These are phyloP conservation scores for Sequoiadendron giganteum DNA, from an alignment of 75 land plant genomes.

Conservation along the genomic window DNA sequence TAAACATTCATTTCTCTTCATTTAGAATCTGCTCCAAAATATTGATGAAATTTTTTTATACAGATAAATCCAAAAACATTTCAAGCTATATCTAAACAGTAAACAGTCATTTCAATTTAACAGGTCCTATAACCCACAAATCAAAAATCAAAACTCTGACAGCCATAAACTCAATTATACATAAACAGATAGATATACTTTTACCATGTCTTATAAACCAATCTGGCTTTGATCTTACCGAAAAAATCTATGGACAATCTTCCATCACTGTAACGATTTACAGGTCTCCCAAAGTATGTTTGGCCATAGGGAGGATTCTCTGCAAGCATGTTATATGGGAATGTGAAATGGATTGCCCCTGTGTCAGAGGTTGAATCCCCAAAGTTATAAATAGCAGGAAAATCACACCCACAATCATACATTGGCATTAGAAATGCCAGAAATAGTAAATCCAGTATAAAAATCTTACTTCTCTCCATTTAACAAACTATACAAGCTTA, in stretches of 20 bases:
- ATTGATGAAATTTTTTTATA: too few relatives aligned
- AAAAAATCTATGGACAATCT: slow-evolving; percentile 20
- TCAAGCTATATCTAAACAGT: too few relatives aligned
- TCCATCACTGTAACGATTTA: slow-evolving; percentile 26
- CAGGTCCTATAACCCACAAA: not conserved
- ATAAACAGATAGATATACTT: not conserved
- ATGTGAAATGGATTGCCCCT: slow-evolving; percentile 20
- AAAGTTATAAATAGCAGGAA: slow-evolving; percentile 30
- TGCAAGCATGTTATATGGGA: slow-evolving; percentile 12
- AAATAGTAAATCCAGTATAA: not conserved
- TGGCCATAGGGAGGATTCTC: slow-evolving; percentile 28
- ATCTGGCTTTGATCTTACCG: not conserved
- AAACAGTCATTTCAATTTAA: not conserved
- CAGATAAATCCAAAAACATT: too few relatives aligned
- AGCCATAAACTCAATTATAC: not conserved
- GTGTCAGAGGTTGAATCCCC: slow-evolving; percentile 34
- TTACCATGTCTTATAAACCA: not conserved
- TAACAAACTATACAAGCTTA: not conserved
- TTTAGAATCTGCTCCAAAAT: too few relatives aligned
- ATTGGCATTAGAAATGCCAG: not conserved
- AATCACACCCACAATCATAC: slow-evolving; percentile 9
- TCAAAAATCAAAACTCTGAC: not conserved
- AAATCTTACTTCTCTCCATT: not conserved
- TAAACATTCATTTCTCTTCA: too few relatives aligned
- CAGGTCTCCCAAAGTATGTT: slow-evolving; percentile 27